Conservation (phyloP, 1,284 basidiomycete species). For the Marasmius tenuissimus region DNA sequence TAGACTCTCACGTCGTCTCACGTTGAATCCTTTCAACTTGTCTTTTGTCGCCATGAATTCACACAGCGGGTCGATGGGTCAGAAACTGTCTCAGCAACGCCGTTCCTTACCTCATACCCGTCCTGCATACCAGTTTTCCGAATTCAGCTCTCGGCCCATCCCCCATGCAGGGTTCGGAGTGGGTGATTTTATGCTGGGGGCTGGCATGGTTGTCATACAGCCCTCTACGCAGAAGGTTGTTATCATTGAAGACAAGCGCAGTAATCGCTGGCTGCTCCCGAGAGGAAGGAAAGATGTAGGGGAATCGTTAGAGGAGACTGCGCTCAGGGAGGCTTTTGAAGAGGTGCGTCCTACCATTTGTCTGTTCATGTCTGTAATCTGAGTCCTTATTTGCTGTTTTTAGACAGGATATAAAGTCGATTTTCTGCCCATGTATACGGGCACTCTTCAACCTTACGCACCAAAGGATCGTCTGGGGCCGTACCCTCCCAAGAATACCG, state of each 20-base stretch:
- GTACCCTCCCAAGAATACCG: slow-evolving; percentile 31
- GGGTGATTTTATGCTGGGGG: slow-evolving; percentile 53
- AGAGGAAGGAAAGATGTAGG: slow-evolving; percentile 64
- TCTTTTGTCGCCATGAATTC: no score
- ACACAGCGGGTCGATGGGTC: no score
- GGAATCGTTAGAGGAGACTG: slow-evolving; percentile 56
- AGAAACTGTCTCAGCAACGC: background rate
- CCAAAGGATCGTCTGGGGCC: slow-evolving; percentile 22
- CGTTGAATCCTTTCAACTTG: no score
- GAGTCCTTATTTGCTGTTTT: background rate
- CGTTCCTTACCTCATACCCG: background rate
- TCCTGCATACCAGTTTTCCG: slow-evolving; percentile 20
- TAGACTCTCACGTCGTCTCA: no score
- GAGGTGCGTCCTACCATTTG: slow-evolving; percentile 42
- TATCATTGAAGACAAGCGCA: slow-evolving; percentile 40
- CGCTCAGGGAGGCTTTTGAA: slow-evolving; percentile 63
- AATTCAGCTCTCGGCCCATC: slow-evolving; percentile 34
- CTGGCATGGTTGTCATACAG: slow-evolving; percentile 63
- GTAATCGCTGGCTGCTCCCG: slow-evolving; percentile 53
- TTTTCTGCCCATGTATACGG: slow-evolving; percentile 45
- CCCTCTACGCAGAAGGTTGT: slow-evolving; percentile 38
- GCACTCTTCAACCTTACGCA: slow-evolving; percentile 38
- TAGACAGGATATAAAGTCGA: slow-evolving; percentile 55
- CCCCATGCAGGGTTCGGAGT: slow-evolving; percentile 44
- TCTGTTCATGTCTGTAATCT: slow-evolving; percentile 1